These are phyloP conservation scores for Hypoxylon lienhwacheense DNA, from an alignment of 495 filamentous ascomycete species.

Conservation along the genomic window DNA sequence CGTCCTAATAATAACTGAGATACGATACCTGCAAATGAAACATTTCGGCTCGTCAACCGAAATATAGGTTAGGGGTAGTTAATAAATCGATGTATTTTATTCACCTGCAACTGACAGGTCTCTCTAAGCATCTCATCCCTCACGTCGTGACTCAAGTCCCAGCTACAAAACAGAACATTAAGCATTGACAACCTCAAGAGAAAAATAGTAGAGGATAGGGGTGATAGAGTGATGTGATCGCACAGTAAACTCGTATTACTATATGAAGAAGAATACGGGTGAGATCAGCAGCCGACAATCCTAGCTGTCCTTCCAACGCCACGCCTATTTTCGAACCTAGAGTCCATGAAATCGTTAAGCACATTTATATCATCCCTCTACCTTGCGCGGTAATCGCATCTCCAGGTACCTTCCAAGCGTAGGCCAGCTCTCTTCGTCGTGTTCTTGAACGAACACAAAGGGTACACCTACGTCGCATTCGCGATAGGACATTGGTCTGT, in stretches of 20 bases:
- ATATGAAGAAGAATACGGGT: background rate
- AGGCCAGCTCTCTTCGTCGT: constrained; percentile 1
- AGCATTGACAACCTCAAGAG: too few relatives aligned
- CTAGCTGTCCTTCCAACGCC: constrained; percentile 15
- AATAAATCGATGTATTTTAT: background rate
- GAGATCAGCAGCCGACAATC: constrained; percentile 10
- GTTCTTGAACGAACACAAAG: background rate
- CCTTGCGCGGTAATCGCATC: too few relatives aligned
- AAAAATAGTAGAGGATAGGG: constrained; percentile 8
- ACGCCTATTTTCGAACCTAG: constrained; percentile 1
- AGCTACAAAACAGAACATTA: too few relatives aligned
- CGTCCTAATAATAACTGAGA: constrained; percentile 2
- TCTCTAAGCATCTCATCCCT: background rate
- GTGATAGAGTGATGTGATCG: background rate
- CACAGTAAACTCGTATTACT: constrained; percentile 5
- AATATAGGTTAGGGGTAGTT: background rate
- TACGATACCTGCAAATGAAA: constrained; percentile 7
- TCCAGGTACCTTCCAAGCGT: too few relatives aligned
- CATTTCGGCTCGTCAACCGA: constrained; percentile 22
- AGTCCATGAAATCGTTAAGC: constrained; percentile 1
- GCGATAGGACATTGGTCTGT: background rate
- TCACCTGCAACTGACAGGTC: background rate
- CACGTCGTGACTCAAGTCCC: too few relatives aligned
- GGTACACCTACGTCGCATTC: background rate
- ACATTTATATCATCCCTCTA: background rate